Percentiles rank a stretch among this genome's conserved stretches.
phyloP scores from a whole-genome alignment of 345 rosid genomes.

The Cardamine resedifolia region DNA sequence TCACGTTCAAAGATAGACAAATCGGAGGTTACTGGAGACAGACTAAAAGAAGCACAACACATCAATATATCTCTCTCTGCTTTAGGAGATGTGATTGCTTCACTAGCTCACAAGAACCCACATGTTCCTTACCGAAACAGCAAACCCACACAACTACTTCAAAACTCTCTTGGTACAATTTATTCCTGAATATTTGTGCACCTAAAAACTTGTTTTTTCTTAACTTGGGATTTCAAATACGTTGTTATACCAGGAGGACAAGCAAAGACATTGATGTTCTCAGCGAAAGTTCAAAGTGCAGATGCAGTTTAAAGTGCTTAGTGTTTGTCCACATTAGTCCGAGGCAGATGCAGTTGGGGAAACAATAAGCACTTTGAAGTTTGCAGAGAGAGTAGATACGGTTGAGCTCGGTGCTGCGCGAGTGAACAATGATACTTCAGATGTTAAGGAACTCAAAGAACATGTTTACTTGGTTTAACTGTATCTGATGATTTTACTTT shows the following conservation, averaged over 20 bases:
- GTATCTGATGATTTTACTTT: not conserved
- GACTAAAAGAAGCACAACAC: slow-evolving; percentile 94
- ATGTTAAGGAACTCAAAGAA: slow-evolving; percentile 90
- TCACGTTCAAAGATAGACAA: slow-evolving; percentile 94
- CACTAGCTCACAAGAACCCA: slow-evolving; percentile 92
- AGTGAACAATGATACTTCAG: slow-evolving; percentile 73
- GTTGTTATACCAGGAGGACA: slow-evolving; percentile 80
- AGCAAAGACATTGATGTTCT: slow-evolving; percentile 97
- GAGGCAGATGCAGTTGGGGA: slow-evolving; percentile 84
- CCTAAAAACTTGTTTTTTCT: slow-evolving; percentile 1
- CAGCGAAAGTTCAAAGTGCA: no score
- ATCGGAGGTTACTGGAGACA: slow-evolving; percentile 91
- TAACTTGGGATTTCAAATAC: slow-evolving; percentile 19
- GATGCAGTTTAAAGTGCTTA: no score
- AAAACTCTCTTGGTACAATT: slow-evolving; percentile 82
- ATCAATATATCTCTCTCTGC: slow-evolving; percentile 95
- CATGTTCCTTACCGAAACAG: slow-evolving; percentile 98
- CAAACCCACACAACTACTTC: slow-evolving; percentile 95
- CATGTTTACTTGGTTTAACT: slow-evolving; percentile 49
- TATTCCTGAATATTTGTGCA: not conserved
- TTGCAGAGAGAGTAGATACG: slow-evolving; percentile 96
- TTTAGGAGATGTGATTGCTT: slow-evolving; percentile 93
- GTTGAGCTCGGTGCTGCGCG: slow-evolving; percentile 95
- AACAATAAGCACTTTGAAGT: slow-evolving; percentile 91
- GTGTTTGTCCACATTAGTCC: slow-evolving; percentile 98